phyloP scores from a whole-genome alignment of 2,329 filamentous ascomycete species.

The Pezicula radicicola region DNA sequence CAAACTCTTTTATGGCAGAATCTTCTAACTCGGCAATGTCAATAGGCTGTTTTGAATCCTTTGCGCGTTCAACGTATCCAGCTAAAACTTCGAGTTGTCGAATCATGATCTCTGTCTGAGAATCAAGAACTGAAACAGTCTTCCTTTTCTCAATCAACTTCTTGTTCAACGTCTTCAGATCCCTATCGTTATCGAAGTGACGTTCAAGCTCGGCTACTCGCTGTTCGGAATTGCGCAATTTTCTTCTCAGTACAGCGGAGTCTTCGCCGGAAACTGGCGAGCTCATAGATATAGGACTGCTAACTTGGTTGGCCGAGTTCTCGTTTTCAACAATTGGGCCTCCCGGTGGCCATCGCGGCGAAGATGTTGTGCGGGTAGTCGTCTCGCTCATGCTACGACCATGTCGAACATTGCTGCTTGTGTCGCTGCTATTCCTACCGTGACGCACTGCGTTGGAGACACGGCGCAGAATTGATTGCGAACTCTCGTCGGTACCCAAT shows the following conservation, averaged over 20 bases:
- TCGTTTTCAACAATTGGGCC: conserved; percentile 59
- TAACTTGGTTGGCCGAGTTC: conserved; percentile 51
- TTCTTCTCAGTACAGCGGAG: conserved; percentile 64
- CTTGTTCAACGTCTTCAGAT: conserved; percentile 65
- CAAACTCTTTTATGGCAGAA: conserved; percentile 85
- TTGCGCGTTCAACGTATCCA: conserved; percentile 82
- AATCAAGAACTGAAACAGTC: conserved; percentile 90
- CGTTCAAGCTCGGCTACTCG: conserved; percentile 82
- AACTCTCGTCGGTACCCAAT: conserved; percentile 71
- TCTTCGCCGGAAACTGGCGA: conserved; percentile 59
- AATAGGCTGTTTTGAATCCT: conserved; percentile 75
- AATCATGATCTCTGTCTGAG: conserved; percentile 93
- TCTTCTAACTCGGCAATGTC: conserved; percentile 83
- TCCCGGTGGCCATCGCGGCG: conserved; percentile 66
- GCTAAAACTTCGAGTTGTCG: conserved; percentile 87
- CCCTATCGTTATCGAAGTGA: conserved; percentile 61
- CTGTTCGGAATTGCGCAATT: conserved; percentile 78
- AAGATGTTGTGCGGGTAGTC: conserved; percentile 60
- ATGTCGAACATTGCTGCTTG: conserved; percentile 44
- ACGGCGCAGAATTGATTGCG: conserved; percentile 77
- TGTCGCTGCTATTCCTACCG: conserved; percentile 80
- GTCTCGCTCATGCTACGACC: conserved; percentile 64
- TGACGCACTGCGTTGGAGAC: conserved; percentile 94
- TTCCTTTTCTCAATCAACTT: conserved; percentile 91
- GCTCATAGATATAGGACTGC: conserved; percentile 66